These are phyloP conservation scores for Aspergillus aculeatus DNA, from an alignment of 2,329 filamentous ascomycete genomes.

Conservation along the genomic window DNA sequence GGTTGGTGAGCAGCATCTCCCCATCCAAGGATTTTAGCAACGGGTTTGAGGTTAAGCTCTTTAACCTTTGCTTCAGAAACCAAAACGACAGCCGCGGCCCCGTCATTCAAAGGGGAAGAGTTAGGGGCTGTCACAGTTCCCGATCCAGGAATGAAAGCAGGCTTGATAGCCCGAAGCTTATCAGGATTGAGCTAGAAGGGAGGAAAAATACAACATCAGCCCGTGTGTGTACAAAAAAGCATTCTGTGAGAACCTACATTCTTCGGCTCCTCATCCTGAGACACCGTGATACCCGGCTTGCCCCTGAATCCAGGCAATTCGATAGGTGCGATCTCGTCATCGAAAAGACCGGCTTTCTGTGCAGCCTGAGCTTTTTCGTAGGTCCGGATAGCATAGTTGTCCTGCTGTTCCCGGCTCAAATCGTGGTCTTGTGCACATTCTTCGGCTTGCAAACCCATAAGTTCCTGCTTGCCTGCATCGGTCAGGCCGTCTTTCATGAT, in stretches of 20 bases:
- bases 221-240: neutral
- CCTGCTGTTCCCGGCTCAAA: slow-evolving; percentile 81
- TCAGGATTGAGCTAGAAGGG: slow-evolving; percentile 64
- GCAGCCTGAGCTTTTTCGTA: slow-evolving; percentile 93
- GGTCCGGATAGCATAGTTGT: slow-evolving; percentile 90
- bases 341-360: slow-evolving; percentile 76
- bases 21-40: slow-evolving; percentile 97
- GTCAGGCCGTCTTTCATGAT: slow-evolving; percentile 92
- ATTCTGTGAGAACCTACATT: slow-evolving; percentile 56
- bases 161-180: slow-evolving; percentile 81
- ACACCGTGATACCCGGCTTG: slow-evolving; percentile 78
- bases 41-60: slow-evolving; percentile 83
- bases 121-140: slow-evolving; percentile 96
- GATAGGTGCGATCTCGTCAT: slow-evolving; percentile 82
- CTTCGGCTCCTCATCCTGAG: slow-evolving; percentile 92
- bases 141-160: slow-evolving; percentile 70
- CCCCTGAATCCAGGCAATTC: slow-evolving; percentile 84
- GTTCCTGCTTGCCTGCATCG: slow-evolving; percentile 85
- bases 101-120: slow-evolving; percentile 93
- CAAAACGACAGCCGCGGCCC: slow-evolving; percentile 86
- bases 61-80: slow-evolving; percentile 93
- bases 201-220: neutral
- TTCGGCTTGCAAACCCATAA: slow-evolving; percentile 93
- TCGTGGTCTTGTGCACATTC: slow-evolving; percentile 83
- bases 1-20: slow-evolving; percentile 89